Conservation (phyloP, 164 flowering plant genomes). For the Sextonia rubra region DNA sequence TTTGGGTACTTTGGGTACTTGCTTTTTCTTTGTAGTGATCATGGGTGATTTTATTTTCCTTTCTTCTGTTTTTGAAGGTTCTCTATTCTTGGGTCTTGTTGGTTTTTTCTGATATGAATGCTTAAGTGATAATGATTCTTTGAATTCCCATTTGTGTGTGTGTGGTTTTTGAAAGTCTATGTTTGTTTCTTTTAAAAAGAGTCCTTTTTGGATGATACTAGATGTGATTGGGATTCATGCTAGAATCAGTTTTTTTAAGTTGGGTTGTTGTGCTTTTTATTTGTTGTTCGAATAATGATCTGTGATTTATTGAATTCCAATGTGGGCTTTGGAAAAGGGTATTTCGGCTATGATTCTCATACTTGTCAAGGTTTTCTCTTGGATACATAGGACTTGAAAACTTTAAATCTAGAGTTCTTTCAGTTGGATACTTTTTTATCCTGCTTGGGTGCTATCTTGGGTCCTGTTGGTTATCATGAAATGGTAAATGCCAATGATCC, state of each 20-base stretch:
- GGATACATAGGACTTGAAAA: background rate
- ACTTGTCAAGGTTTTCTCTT: background rate
- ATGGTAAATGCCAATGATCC: no score
- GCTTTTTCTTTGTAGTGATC: background rate
- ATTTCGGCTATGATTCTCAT: no score
- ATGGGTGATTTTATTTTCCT: background rate
- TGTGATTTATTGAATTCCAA: background rate
- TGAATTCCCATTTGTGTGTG: background rate
- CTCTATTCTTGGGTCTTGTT: background rate
- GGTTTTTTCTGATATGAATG: background rate
- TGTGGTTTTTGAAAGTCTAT: background rate
- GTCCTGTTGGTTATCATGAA: no score
- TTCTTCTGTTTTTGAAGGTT: background rate
- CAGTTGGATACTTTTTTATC: background rate
- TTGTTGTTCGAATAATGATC: no score
- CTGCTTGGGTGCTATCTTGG: background rate
- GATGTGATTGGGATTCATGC: background rate
- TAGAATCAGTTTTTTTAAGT: background rate
- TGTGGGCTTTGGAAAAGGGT: background rate
- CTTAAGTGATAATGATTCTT: background rate
- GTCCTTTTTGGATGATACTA: background rate
- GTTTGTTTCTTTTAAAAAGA: no score
- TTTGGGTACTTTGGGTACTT: slow-evolving; percentile 1
- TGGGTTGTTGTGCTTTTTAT: background rate
- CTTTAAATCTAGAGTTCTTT: background rate